Base-by-base conservation (phyloP, 176 grass and related monocot species). In the Rhynchospora breviuscula region DNA sequence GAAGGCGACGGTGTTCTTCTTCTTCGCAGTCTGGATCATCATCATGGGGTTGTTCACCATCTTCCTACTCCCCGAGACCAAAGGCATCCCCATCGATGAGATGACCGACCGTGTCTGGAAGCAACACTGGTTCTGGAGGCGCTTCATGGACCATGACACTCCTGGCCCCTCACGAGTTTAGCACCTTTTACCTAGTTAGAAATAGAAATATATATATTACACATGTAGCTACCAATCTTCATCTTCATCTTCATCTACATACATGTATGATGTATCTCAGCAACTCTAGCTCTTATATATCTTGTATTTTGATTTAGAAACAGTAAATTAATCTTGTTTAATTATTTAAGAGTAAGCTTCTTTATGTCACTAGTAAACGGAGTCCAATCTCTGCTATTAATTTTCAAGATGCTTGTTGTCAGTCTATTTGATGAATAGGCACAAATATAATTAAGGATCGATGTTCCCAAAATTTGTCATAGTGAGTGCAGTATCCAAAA, bases 81-180 rank as follows among this genome's bases (percentile, higher is more conserved):
- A 81, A 67, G 63, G 63, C n/a, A 64, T 87, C 25, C 26, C 85
- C 46, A 87, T 81, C 6, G 85, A 81, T 2, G 85, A 81, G 54
- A 87, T 81, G 85, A 35, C 17, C 35, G 44, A 73, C 44, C n/a
- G 44, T 0, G 44, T 73, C 48, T 87, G 85, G 79, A 87, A 66
- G 43, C 13, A 63, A 4, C 79, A 87, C 40, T 58, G 40, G 54
- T 77, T 77, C 68, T 87, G 85, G 85, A 83, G 52, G 67, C 31
- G 57, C 25, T 83, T 54, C 85, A 56, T 83, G 61, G 10, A 31
- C 3, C 5, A 15, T 18, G 3, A 7, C 11, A 6, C 57, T 7
- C 57, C 17, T 59, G 57, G 35, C 35, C 35, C 35, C 35, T 40
- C 35, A 3, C 35, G 2, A 17, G 66, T 69, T 6, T 70, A 70